phyloP scores from a whole-genome alignment of 2,329 filamentous ascomycete species.

The Diaporthe batatas region DNA sequence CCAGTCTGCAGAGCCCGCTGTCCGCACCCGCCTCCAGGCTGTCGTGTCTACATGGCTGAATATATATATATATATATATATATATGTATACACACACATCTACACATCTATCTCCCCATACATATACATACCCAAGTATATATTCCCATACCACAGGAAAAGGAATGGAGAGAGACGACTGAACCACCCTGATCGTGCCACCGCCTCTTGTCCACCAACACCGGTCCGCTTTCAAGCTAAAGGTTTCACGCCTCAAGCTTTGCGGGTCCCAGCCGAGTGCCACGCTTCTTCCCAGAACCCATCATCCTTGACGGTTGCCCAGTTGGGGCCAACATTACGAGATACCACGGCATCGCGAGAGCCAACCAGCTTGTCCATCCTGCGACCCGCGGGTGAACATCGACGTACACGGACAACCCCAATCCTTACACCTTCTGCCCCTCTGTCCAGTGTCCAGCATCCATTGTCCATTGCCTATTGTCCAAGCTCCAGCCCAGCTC shows the following conservation, averaged over 20 bases:
- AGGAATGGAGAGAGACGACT: not conserved
- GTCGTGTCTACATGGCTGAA: not conserved
- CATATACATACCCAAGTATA: no score
- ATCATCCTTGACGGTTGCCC: slow-evolving; percentile 27
- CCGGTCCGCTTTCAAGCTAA: slow-evolving; percentile 5
- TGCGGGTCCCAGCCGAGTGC: slow-evolving; percentile 2
- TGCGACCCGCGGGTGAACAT: not conserved
- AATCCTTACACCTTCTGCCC: slow-evolving; percentile 12
- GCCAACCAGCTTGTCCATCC: slow-evolving; percentile 24
- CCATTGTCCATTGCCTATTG: not conserved
- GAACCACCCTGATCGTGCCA: slow-evolving; percentile 1
- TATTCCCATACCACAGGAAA: not conserved
- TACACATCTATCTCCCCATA: no score
- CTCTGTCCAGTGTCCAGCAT: slow-evolving; percentile 12
- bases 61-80: not conserved
- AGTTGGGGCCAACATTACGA: slow-evolving; percentile 25
- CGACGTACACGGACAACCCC: slow-evolving; percentile 18
- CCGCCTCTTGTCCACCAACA: not conserved
- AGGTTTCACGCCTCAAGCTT: not conserved
- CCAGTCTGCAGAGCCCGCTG: not conserved
- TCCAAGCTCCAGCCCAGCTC: not conserved
- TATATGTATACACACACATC: no score
- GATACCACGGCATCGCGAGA: slow-evolving; percentile 20
- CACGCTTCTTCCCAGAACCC: slow-evolving; percentile 17
- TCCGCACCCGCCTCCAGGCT: not conserved